A percentile compares a stretch with the other conserved stretches of the same genome.
Conservation (phyloP, 2,329 filamentous ascomycete species). For the Cryoendolithus antarcticus region DNA sequence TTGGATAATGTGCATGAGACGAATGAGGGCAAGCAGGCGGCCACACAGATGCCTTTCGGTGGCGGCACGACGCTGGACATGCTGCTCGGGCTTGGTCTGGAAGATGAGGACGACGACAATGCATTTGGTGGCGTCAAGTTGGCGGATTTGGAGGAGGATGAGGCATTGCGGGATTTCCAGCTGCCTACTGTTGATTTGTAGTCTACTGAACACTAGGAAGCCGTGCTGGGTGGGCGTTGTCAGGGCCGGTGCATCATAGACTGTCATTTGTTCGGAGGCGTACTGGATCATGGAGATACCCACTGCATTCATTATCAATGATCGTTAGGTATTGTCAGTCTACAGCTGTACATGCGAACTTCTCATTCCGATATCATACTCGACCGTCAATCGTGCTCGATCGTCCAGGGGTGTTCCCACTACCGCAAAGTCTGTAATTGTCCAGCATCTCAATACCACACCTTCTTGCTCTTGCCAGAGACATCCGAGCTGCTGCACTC, state of each 20-base stretch:
- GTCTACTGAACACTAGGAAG: too few relatives aligned
- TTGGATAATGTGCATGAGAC: conserved; percentile 12
- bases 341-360: too few relatives aligned
- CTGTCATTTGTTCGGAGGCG: too few relatives aligned
- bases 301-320: too few relatives aligned
- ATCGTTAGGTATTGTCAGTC: too few relatives aligned
- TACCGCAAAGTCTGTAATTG: too few relatives aligned
- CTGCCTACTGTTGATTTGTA: conserved; percentile 5
- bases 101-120: conserved; percentile 10
- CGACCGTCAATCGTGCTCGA: too few relatives aligned
- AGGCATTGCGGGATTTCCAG: conserved; percentile 12
- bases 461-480: conserved; percentile 9
- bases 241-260: too few relatives aligned
- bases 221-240: too few relatives aligned
- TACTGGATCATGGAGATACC: too few relatives aligned
- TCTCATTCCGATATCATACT: too few relatives aligned
- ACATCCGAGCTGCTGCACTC: conserved; percentile 10
- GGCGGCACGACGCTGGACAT: conserved; percentile 13
- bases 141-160: conserved; percentile 6
- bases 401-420: too few relatives aligned
- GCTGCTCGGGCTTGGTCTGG: conserved; percentile 13
- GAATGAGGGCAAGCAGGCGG: conserved; percentile 2
- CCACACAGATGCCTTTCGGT: conserved; percentile 4
- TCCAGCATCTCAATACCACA: conserved; percentile 7
- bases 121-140: conserved; percentile 2